Base-by-base conservation (phyloP, 2,329 filamentous ascomycete species). In the Claviceps sorghi region DNA sequence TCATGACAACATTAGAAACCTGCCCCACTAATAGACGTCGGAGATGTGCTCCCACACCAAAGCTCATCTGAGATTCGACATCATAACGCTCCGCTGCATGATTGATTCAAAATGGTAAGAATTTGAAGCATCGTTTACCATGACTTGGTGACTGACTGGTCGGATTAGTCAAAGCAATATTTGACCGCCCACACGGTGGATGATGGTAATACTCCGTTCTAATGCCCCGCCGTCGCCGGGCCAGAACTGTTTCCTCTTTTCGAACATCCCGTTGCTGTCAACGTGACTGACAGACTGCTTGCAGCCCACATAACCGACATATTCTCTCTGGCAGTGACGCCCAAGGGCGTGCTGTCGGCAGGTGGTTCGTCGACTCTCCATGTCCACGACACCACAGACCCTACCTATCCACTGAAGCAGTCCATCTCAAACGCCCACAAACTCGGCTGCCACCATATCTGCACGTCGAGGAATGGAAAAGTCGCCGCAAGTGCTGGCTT, bases 121-220 rank as follows among this genome's bases (percentile, higher is more conserved):
- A 42, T 21, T 22, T 7, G 10, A 15, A 38, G n/a, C 3, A 13
- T 38, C 29, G 13, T 36, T 29, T 29, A 26, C n/a, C 22, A 21
- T 26, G 34, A 17, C 32, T 5, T 17, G 34, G 19, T 52, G 22
- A 51, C 51, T 56, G 22, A 57, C 48, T 13, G 13, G 13, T 2
- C 9, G 10, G 19, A 46, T 9, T 55, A 96, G 93, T 98, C 93
- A 52, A 97, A 97, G 74, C 93, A 97, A 83, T 98, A 96, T 67
- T 79, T 98, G 57, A 94, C 91, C 62, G 85, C 86, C 59, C 88
- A 95, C 68, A 91, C 89, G 44, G 80, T 95, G 67, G 86, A 95
- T 66, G 80, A 89, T 73, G 89, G 88, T 88, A 66, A 66, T 73
- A 64, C 51, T 50, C 47, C 19, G 21, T 15, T 42, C 32, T 48